phyloP scores from a whole-genome alignment of 352 stramenopile genomes.

The Phytopythium helicoides region DNA sequence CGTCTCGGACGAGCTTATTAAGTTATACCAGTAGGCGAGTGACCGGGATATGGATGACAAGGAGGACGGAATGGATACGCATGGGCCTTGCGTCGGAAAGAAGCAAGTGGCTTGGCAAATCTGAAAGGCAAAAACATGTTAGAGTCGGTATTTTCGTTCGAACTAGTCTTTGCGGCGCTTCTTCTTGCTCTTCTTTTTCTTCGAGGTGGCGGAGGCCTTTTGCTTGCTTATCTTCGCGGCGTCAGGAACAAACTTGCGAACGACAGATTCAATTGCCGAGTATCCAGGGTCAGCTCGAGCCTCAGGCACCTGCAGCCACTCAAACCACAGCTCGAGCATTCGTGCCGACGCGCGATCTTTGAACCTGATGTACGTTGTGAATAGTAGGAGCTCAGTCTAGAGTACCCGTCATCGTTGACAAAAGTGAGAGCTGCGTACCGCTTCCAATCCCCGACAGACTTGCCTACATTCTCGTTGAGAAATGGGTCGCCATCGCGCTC shows the following conservation, averaged over 20 bases:
- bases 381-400: no score
- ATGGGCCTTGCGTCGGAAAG: no score
- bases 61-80: no score
- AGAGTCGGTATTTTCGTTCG: neutral
- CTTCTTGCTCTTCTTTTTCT: slow-evolving; percentile 1
- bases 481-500: slow-evolving; percentile 30
- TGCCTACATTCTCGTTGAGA: slow-evolving; percentile 44
- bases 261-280: slow-evolving; percentile 43
- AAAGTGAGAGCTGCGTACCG: slow-evolving; percentile 32
- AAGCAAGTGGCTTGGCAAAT: slow-evolving; percentile 5
- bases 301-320: slow-evolving; percentile 50
- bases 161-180: neutral
- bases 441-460: slow-evolving; percentile 26
- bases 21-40: slow-evolving; percentile 93
- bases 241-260: slow-evolving; percentile 43
- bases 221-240: neutral
- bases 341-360: slow-evolving; percentile 63
- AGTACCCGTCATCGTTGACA: no score
- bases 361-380: no score
- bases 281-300: slow-evolving; percentile 49
- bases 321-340: slow-evolving; percentile 71
- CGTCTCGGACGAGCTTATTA: slow-evolving; percentile 98
- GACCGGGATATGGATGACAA: neutral
- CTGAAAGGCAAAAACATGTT: no score
- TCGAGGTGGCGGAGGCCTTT: neutral